Evolutionary conservation across 805 yeast species (phyloP).

Genomic region (Zygotorulaspora chibaensis): DNA sequence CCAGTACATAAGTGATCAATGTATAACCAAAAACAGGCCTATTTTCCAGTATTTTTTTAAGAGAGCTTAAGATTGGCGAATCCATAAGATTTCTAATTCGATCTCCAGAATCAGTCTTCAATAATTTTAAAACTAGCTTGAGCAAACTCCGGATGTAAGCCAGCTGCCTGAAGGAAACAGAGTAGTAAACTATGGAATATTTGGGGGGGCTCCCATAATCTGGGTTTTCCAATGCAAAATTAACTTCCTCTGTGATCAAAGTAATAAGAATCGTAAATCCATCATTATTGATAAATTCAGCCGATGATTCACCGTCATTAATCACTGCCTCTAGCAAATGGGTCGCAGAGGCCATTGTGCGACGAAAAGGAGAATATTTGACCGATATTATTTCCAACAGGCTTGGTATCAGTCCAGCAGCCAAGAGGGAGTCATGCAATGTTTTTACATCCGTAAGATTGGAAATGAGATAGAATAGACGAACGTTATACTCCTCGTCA

Average conservation of each 20-base stretch:
- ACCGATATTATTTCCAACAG: conserved; percentile 57
- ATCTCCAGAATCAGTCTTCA: conserved; percentile 77
- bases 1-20: conserved; percentile 55
- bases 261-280: conserved; percentile 65
- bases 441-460: conserved; percentile 55
- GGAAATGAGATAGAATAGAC: conserved; percentile 59
- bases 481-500: conserved; percentile 45
- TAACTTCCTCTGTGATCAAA: conserved; percentile 58
- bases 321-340: conserved; percentile 49
- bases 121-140: conserved; percentile 57
- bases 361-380: conserved; percentile 47
- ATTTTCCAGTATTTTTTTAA: conserved; percentile 55
- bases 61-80: conserved; percentile 62
- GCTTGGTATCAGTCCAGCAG: conserved; percentile 72
- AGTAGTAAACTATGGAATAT: conserved; percentile 46
- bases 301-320: conserved; percentile 46
- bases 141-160: conserved; percentile 55
- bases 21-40: conserved; percentile 63
- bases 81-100: conserved; percentile 81
- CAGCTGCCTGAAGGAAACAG: conserved; percentile 56
- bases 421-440: conserved; percentile 51
- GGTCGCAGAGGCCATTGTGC: conserved; percentile 60
- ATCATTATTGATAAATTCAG: conserved; percentile 57
- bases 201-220: conserved; percentile 54
- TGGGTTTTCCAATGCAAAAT: conserved; percentile 58